Conservation (phyloP, 345 rosid species). For the Syzygium aqueum region DNA sequence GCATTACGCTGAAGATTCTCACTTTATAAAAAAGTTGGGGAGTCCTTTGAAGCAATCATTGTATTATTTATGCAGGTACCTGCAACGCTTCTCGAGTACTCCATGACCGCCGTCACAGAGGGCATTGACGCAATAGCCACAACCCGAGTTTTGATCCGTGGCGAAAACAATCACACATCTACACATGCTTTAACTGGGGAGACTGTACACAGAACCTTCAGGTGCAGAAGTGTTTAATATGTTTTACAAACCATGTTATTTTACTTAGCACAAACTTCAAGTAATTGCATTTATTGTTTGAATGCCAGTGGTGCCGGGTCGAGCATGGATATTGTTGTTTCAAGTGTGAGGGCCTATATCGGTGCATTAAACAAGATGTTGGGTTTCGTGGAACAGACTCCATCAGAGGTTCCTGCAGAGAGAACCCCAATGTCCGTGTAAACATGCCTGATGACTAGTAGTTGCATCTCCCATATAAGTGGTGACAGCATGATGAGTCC, state of each 20-base stretch:
- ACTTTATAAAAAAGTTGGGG: background rate
- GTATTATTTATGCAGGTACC: constrained; percentile 42
- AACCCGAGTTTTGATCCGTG: constrained; percentile 86
- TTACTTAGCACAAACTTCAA: background rate
- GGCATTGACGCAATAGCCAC: constrained; percentile 97
- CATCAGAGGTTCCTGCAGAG: constrained; percentile 15
- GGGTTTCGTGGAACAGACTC: constrained; percentile 35
- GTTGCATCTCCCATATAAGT: background rate
- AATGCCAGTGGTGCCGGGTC: constrained; percentile 72
- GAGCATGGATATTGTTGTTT: constrained; percentile 81
- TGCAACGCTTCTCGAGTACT: constrained; percentile 69
- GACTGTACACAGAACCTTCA: constrained; percentile 49
- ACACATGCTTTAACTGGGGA: constrained; percentile 62
- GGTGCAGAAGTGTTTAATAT: constrained; percentile 25
- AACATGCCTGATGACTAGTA: background rate
- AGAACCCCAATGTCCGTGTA: constrained; percentile 29
- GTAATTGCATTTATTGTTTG: background rate
- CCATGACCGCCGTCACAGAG: constrained; percentile 80
- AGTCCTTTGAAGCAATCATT: background rate
- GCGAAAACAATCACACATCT: constrained; percentile 27
- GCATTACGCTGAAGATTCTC: background rate
- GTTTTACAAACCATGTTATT: background rate
- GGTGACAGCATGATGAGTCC: background rate
- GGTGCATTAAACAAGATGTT: constrained; percentile 89
- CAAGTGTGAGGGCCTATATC: constrained; percentile 83